Evolutionary conservation across 2,329 filamentous ascomycete species (phyloP), one percentile per base, ranked within the genome.

Genomic region (Cadophora gregata): DNA sequence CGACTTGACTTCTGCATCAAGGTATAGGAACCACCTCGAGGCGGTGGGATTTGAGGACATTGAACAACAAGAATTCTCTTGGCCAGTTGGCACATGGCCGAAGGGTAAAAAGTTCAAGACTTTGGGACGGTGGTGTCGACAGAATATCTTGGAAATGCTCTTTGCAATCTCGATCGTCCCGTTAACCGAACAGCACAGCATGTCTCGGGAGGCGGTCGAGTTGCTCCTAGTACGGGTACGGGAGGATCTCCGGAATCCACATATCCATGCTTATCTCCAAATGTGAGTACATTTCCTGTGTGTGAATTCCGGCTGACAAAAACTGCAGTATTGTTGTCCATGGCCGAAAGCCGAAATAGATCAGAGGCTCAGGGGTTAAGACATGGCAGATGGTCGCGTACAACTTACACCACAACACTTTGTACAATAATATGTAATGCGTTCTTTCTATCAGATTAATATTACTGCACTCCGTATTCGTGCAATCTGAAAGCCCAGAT

Each of bases 1-100:
- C 36, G 56, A 59, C 36, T 59, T 59, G 36, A 59, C 56, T 59
- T 59, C 33, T 45, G 56, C 24, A 19, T 59, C 36, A 59, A 59
- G 56, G 33, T 59, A 59, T 27, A 59, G 36, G 36, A 45, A 59
- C 56, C n/a, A 47, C 56, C 36, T 59, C 36, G 56, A 59, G 36
- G 8, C 21, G 27, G 56, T n/a, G 36, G 56, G 56, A n/a, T 59
- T 59, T 45, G 24, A 59, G 36, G 38, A 59, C 25, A 47, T 59
- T 29, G 12, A 59, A 45, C 24, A 59, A 27, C 21, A 59, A 24
- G 36, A 59, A 29, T 59, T 59, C 36, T 19, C 47, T 29, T 59
- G 31, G 56, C 56, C 36, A 29, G 24, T 59, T 1, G 56, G 56
- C 24, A 45, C 36, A 47, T 59, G 33, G 56, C 56, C 36, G 29